phyloP scores from a whole-genome alignment of 176 grass and related monocot species.

The Bolboschoenus planiculmis region DNA sequence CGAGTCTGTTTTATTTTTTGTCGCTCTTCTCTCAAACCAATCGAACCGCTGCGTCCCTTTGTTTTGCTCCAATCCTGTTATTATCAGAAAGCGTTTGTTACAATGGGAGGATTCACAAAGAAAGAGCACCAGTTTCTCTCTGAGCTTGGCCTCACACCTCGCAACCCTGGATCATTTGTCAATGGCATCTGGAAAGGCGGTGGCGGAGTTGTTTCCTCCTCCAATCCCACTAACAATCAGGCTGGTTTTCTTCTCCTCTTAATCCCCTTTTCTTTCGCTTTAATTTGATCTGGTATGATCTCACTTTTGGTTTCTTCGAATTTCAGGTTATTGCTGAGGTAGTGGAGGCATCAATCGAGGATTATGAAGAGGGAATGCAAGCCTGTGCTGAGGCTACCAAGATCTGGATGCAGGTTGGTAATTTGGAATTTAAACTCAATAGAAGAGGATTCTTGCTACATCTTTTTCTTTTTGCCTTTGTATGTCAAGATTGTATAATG shows the following conservation, averaged over 20 bases:
- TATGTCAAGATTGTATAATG: not conserved
- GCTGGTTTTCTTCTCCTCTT: slow-evolving; percentile 13
- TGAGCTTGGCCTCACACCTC: slow-evolving; percentile 73
- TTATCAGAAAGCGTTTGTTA: not conserved
- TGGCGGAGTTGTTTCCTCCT: slow-evolving; percentile 41
- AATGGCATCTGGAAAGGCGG: slow-evolving; percentile 65
- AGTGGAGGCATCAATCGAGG: slow-evolving; percentile 61
- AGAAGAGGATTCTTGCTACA: not conserved
- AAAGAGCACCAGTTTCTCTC: slow-evolving; percentile 92
- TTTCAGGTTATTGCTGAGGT: slow-evolving; percentile 85
- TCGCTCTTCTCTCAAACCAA: not conserved
- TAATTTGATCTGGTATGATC: not conserved
- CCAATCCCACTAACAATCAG: slow-evolving; percentile 76
- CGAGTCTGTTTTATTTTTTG: too few species aligned
- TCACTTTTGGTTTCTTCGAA: not conserved
- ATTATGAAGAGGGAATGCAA: slow-evolving; percentile 77
- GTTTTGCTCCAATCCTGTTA: too few species aligned
- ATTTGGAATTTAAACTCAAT: not conserved
- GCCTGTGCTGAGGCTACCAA: slow-evolving; percentile 74
- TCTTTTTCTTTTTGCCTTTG: not conserved
- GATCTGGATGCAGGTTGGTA: slow-evolving; percentile 68
- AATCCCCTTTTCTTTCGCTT: slow-evolving; percentile 1
- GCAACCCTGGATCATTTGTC: slow-evolving; percentile 63
- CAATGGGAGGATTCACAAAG: slow-evolving; percentile 55
- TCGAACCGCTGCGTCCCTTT: not conserved